These are phyloP conservation scores for Dothideomycetes sp. DNA, from an alignment of 2,329 filamentous ascomycete species.

Conservation along the genomic window DNA sequence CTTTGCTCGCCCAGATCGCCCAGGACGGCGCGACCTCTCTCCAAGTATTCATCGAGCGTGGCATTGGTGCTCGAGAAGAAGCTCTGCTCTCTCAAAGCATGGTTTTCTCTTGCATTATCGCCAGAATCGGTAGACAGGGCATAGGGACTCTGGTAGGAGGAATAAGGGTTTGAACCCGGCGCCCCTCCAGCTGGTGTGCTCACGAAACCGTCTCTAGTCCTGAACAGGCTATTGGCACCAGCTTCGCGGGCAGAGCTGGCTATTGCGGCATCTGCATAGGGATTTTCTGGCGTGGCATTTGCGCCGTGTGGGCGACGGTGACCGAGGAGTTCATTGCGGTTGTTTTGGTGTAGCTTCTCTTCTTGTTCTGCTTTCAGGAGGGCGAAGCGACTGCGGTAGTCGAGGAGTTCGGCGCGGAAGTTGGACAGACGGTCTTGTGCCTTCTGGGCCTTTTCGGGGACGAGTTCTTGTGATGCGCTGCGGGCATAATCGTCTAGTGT, in stretches of 20 bases:
- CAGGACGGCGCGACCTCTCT: slow-evolving; percentile 79
- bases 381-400: slow-evolving; percentile 71
- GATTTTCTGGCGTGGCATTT: slow-evolving; percentile 75
- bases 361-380: slow-evolving; percentile 68
- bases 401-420: slow-evolving; percentile 72
- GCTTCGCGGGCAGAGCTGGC: slow-evolving; percentile 20
- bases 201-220: slow-evolving; percentile 26
- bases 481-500: slow-evolving; percentile 87
- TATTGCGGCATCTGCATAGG: slow-evolving; percentile 58
- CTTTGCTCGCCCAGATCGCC: slow-evolving; percentile 81
- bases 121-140: slow-evolving; percentile 20
- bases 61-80: slow-evolving; percentile 77
- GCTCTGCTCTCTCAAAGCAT: slow-evolving; percentile 79
- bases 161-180: slow-evolving; percentile 32
- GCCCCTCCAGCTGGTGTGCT: slow-evolving; percentile 14
- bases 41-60: slow-evolving; percentile 88
- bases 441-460: slow-evolving; percentile 84
- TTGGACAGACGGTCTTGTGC: slow-evolving; percentile 75
- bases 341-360: slow-evolving; percentile 37
- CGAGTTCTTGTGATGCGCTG: slow-evolving; percentile 79
- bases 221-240: slow-evolving; percentile 28
- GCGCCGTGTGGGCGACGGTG: slow-evolving; percentile 63
- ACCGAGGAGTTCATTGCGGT: slow-evolving; percentile 74
- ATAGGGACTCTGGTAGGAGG: slow-evolving; percentile 28
- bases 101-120: slow-evolving; percentile 51